A percentile compares a stretch with the other conserved stretches of the same genome.
These are phyloP conservation scores for Salix dunnii DNA, from an alignment of 345 rosid species.

Conservation along the genomic window DNA sequence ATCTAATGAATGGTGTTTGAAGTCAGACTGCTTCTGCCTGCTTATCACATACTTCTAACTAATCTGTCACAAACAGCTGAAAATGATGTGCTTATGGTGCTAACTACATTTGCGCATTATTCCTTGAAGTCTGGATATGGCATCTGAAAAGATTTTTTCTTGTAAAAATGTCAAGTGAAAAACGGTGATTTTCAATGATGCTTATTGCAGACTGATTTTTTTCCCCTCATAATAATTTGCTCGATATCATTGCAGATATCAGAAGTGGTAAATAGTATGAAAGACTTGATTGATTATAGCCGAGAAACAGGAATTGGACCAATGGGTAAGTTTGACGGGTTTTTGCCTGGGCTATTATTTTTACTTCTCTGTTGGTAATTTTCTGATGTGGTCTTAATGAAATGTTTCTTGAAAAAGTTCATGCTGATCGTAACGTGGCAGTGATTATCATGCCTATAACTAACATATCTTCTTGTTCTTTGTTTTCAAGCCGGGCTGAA, in stretches of 20 bases:
- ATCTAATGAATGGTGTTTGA: not conserved
- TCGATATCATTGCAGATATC: constrained; percentile 54
- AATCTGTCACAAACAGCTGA: not conserved
- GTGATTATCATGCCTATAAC: not conserved
- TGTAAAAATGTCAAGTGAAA: not conserved
- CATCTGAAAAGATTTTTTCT: not conserved
- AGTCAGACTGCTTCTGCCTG: not conserved
- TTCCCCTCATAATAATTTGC: not conserved
- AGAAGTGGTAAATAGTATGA: constrained; percentile 99
- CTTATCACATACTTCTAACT: not conserved
- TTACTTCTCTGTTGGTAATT: not conserved
- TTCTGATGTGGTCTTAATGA: not conserved
- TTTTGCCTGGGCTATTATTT: not conserved
- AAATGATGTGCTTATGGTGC: not conserved
- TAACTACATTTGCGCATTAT: not conserved
- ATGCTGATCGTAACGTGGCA: not conserved
- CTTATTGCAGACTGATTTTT: not conserved
- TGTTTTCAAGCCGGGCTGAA: not conserved
- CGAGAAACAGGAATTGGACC: constrained; percentile 89
- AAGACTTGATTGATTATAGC: constrained; percentile 98
- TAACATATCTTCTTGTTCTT: not conserved
- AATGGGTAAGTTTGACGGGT: constrained; percentile 61
- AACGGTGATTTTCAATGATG: not conserved
- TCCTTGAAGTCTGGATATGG: not conserved
- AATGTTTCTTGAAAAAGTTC: not conserved